A percentile compares a stretch with the other conserved stretches of the same genome.
Evolutionary conservation across 148 eudicot species (phyloP).

Genomic region (Rhododendron kiyosumense): DNA sequence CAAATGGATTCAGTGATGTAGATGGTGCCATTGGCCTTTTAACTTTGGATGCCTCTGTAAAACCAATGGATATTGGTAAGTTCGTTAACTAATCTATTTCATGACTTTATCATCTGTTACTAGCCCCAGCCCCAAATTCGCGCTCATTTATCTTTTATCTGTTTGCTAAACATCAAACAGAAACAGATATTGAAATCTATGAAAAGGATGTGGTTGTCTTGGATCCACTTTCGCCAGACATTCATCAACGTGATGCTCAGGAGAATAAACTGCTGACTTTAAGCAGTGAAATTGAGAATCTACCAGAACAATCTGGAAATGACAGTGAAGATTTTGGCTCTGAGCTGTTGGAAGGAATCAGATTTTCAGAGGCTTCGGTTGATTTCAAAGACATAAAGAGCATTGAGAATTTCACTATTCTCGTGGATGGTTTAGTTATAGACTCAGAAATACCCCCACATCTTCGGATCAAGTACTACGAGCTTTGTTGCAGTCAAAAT

Average conservation of each 20-base stretch:
- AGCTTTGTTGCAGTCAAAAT: slow-evolving; percentile 31
- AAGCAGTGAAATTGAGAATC: background rate
- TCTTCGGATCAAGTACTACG: slow-evolving; percentile 24
- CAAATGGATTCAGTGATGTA: slow-evolving; percentile 20
- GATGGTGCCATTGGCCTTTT: slow-evolving; percentile 30
- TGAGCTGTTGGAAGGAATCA: slow-evolving; percentile 23
- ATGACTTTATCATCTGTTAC: background rate
- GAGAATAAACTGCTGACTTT: slow-evolving; percentile 3
- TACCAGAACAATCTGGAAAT: slow-evolving; percentile 7
- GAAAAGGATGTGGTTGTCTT: background rate
- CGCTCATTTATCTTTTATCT: background rate
- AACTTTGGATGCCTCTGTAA: slow-evolving; percentile 16
- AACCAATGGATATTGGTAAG: slow-evolving; percentile 19
- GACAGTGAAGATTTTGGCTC: slow-evolving; percentile 13
- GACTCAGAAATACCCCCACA: slow-evolving; percentile 32
- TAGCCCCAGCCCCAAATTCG: background rate
- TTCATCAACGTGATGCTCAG: background rate
- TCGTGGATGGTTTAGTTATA: slow-evolving; percentile 28
- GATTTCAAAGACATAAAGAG: slow-evolving; percentile 36
- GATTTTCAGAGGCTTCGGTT: slow-evolving; percentile 25
- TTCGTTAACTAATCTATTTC: background rate
- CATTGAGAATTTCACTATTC: slow-evolving; percentile 23
- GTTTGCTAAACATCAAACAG: slow-evolving; percentile 7
- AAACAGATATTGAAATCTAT: background rate
- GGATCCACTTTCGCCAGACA: background rate